Percentiles rank a stretch among this genome's conserved stretches.
Evolutionary conservation across 2,329 filamentous ascomycete species (phyloP).

Genomic region (Aspergillus brasiliensis): DNA sequence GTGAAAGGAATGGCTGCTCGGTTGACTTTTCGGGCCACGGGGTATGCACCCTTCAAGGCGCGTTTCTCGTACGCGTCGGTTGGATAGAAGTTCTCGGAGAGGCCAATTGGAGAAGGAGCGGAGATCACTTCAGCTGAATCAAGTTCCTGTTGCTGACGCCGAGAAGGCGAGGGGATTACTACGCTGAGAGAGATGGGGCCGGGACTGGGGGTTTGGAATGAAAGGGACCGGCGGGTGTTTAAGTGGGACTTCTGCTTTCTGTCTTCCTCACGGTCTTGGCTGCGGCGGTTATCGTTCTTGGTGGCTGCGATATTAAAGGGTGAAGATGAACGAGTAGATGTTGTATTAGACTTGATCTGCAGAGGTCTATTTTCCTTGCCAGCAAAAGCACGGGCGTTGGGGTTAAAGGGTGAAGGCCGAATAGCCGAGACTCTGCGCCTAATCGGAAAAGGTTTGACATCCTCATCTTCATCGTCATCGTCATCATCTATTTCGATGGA

Average conservation of each 20-base stretch:
- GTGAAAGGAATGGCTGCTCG: constrained; percentile 13
- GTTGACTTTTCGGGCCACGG: constrained; percentile 15
- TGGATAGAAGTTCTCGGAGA: constrained; percentile 27
- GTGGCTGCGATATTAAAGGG: not conserved
- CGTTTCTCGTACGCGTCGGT: constrained; percentile 23
- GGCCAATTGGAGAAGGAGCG: constrained; percentile 12
- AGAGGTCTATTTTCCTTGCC: no score
- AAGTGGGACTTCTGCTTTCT: not conserved
- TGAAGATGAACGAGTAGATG: not conserved
- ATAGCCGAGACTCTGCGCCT: no score
- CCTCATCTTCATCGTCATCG: no score
- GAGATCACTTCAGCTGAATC: constrained; percentile 11
- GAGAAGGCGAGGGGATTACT: constrained; percentile 28
- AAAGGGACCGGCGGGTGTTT: not conserved
- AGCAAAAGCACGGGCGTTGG: no score
- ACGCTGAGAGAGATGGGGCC: constrained; percentile 18
- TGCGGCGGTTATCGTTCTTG: not conserved
- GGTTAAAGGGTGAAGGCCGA: no score
- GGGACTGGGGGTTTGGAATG: constrained; percentile 10
- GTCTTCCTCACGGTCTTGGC: not conserved
- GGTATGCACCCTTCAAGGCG: constrained; percentile 23
- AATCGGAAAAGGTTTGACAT: no score
- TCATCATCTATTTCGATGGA: no score
- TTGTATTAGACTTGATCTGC: no score
- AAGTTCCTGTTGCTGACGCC: constrained; percentile 20